Conservation (phyloP, 2,329 filamentous ascomycete genomes). For the Fusarium brevicatenulatum region DNA sequence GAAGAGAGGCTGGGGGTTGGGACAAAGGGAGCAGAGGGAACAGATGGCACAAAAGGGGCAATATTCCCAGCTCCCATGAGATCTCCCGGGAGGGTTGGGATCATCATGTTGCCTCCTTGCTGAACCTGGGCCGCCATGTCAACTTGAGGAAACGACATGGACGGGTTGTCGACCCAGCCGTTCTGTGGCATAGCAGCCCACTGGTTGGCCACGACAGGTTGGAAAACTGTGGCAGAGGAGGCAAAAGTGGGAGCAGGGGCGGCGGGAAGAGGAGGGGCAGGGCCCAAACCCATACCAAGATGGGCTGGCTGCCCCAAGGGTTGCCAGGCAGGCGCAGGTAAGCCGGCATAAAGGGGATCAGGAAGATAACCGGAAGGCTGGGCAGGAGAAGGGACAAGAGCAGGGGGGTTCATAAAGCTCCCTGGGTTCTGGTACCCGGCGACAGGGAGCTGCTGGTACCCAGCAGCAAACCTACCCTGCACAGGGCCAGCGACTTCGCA, state of each 20-base stretch:
- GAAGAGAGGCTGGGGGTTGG: accelerated
- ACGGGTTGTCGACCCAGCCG: accelerated
- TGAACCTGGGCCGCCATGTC: not conserved
- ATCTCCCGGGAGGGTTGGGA: accelerated
- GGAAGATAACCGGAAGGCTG: not conserved
- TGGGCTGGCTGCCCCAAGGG: no score
- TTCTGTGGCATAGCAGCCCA: not conserved
- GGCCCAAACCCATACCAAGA: accelerated
- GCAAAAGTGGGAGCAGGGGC: not conserved
- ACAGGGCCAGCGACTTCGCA: not conserved
- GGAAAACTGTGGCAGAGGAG: not conserved
- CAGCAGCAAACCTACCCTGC: accelerated
- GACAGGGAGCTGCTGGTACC: no score
- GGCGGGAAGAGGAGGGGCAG: accelerated
- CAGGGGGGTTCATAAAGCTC: no score
- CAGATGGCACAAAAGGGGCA: not conserved
- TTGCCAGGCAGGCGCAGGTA: accelerated
- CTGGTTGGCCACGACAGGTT: not conserved
- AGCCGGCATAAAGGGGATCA: not conserved
- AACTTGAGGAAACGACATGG: not conserved
- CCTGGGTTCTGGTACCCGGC: not conserved
- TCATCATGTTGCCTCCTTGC: no score
- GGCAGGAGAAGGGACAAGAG: not conserved
- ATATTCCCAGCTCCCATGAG: not conserved
- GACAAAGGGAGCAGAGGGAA: no score